Conservation (phyloP, 1,284 basidiomycete species). For the Mycosarcoma mackinlayi region DNA sequence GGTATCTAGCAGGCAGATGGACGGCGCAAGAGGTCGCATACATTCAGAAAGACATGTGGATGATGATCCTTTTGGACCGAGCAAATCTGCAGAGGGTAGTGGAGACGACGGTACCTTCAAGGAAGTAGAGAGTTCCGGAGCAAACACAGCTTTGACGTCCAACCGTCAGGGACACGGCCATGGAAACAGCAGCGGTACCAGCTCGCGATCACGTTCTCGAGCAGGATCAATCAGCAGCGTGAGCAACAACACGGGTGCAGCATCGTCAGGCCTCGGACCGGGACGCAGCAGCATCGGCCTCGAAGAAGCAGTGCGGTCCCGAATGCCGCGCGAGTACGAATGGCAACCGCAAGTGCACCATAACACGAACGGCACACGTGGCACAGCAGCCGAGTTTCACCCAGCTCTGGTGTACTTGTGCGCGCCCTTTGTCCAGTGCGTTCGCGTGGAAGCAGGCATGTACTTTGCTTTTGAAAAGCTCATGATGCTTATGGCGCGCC, state of each 20-base stretch:
- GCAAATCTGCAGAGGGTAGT: slow-evolving; percentile 6
- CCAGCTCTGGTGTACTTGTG: slow-evolving; percentile 66
- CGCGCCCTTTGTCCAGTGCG: slow-evolving; percentile 66
- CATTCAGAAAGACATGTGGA: background rate
- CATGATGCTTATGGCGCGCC: slow-evolving; percentile 60
- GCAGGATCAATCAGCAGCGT: slow-evolving; percentile 32
- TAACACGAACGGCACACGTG: slow-evolving; percentile 1
- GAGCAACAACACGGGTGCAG: slow-evolving; percentile 7
- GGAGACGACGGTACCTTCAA: slow-evolving; percentile 4
- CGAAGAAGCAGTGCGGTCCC: slow-evolving; percentile 31
- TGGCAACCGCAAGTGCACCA: slow-evolving; percentile 45
- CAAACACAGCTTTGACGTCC: background rate
- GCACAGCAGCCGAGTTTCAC: slow-evolving; percentile 53
- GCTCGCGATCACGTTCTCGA: slow-evolving; percentile 36
- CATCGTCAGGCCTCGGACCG: background rate
- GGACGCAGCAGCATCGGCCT: slow-evolving; percentile 3
- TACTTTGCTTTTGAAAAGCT: slow-evolving; percentile 68
- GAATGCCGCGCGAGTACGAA: slow-evolving; percentile 58
- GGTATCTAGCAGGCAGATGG: background rate
- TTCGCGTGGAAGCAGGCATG: slow-evolving; percentile 67
- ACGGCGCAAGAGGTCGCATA: slow-evolving; percentile 16
- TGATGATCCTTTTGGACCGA: slow-evolving; percentile 26
- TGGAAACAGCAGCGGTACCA: slow-evolving; percentile 22
- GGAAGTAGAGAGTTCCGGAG: background rate
- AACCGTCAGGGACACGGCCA: slow-evolving; percentile 6